Conservation (phyloP, 768 basidiomycete genomes). For the Mrakia frigida region DNA sequence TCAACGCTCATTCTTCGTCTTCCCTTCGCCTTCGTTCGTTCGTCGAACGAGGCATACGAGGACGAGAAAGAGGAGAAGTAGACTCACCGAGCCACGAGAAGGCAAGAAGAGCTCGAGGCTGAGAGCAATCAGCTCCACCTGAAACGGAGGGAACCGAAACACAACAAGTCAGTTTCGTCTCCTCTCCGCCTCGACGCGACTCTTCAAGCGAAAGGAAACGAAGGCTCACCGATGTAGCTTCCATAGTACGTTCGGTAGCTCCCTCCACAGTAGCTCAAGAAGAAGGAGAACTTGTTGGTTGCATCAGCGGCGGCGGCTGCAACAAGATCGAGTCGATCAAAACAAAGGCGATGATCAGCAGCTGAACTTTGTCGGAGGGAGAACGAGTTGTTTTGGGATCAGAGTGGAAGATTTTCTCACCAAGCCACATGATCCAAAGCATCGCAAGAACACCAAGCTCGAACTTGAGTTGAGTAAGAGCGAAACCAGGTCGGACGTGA, state of each 20-base stretch:
- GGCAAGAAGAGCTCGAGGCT: constrained; percentile 7
- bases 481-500: background rate
- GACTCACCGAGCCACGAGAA: constrained; percentile 3
- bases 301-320: constrained; percentile 2
- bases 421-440: constrained; percentile 10
- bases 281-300: background rate
- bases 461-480: constrained; percentile 6
- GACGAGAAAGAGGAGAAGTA: background rate
- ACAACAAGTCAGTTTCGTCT: background rate
- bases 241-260: background rate
- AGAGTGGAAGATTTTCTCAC: background rate
- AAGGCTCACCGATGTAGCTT: background rate
- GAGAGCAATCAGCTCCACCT: background rate
- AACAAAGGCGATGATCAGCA: background rate
- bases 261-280: background rate
- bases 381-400: background rate
- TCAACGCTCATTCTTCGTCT: background rate
- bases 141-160: background rate
- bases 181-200: background rate
- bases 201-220: background rate
- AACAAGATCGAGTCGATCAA: background rate
- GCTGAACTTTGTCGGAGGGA: background rate
- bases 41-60: background rate
- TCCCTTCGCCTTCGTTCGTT: background rate
- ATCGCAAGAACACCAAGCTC: background rate